These are phyloP conservation scores for Plantago rigida DNA, from an alignment of 305 asterid genomes.

Conservation along the genomic window DNA sequence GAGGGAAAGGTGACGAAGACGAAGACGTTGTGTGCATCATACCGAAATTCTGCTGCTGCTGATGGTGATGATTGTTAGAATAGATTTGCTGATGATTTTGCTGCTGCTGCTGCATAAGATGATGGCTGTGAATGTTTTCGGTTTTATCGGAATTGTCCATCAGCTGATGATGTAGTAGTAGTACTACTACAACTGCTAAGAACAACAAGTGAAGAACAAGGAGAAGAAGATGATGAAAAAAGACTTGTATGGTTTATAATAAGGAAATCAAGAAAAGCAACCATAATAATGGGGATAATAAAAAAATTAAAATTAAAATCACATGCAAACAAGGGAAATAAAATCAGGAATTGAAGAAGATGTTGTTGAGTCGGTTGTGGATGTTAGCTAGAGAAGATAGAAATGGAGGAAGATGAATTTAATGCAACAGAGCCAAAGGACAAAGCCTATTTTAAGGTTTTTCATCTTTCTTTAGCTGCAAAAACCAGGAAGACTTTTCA, in stretches of 20 bases:
- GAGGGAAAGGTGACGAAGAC: not conserved
- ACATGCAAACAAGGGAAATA: not conserved
- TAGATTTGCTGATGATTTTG: conserved; percentile 8
- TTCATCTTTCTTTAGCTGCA: conserved; percentile 11
- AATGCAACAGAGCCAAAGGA: conserved; percentile 25
- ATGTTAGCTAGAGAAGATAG: conserved; percentile 23
- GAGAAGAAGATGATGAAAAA: too few relatives aligned
- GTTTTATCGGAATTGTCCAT: conserved; percentile 2
- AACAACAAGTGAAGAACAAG: too few relatives aligned
- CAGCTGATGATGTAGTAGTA: not conserved
- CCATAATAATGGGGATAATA: conserved; percentile 1
- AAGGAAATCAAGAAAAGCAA: not conserved
- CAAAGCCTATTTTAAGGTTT: conserved; percentile 25
- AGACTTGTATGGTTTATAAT: too few relatives aligned
- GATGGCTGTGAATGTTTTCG: conserved; percentile 1
- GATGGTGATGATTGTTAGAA: conserved; percentile 6
- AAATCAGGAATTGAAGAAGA: conserved; percentile 2
- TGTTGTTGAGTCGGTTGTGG: conserved; percentile 23
- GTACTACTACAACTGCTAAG: too few relatives aligned
- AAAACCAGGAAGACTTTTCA: conserved; percentile 3
- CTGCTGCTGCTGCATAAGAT: not conserved
- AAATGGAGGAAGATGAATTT: conserved; percentile 18
- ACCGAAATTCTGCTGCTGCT: conserved; percentile 17
- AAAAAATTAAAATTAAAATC: not conserved
- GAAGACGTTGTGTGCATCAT: conserved; percentile 24